A percentile compares a stretch with the other conserved stretches of the same genome.
Conservation (phyloP, 805 yeast genomes). For the Brettanomyces sp. region DNA sequence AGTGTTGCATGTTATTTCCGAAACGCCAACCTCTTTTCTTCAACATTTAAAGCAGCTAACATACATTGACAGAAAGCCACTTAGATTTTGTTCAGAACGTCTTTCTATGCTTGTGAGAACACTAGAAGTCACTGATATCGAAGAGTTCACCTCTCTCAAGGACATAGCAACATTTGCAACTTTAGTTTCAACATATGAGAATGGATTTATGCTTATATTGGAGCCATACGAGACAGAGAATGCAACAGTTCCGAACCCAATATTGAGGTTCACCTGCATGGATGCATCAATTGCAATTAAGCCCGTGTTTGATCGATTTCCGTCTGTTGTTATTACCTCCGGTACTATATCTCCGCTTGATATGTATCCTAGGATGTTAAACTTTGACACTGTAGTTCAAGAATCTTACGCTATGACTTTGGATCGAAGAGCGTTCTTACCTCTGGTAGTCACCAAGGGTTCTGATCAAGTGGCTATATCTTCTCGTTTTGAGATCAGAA, state of each 20-base stretch:
- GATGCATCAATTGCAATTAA: slow-evolving; percentile 98
- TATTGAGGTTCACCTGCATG: slow-evolving; percentile 82
- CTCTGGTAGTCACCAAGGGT: slow-evolving; percentile 94
- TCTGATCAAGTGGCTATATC: slow-evolving; percentile 97
- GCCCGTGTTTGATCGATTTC: slow-evolving; percentile 89
- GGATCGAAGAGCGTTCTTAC: slow-evolving; percentile 84
- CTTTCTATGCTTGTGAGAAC: slow-evolving; percentile 83
- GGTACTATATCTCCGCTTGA: slow-evolving; percentile 98
- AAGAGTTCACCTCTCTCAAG: slow-evolving; percentile 85
- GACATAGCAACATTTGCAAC: slow-evolving; percentile 98
- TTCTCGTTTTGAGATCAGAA: slow-evolving; percentile 91
- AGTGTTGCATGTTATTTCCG: slow-evolving; percentile 94
- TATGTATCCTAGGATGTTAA: slow-evolving; percentile 96
- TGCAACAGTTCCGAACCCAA: slow-evolving; percentile 93
- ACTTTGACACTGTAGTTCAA: slow-evolving; percentile 87
- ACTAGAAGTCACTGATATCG: slow-evolving; percentile 77
- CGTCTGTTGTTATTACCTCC: slow-evolving; percentile 88
- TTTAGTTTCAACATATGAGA: slow-evolving; percentile 86
- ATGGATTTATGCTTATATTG: slow-evolving; percentile 81
- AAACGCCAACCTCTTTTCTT: slow-evolving; percentile 86
- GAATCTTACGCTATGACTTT: slow-evolving; percentile 95
- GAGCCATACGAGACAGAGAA: slow-evolving; percentile 96
- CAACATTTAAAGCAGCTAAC: slow-evolving; percentile 91
- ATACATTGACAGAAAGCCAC: slow-evolving; percentile 84
- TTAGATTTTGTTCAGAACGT: slow-evolving; percentile 86